Evolutionary conservation across 2,329 filamentous ascomycete genomes (phyloP).

Genomic region (Chaetomium globosum): DNA sequence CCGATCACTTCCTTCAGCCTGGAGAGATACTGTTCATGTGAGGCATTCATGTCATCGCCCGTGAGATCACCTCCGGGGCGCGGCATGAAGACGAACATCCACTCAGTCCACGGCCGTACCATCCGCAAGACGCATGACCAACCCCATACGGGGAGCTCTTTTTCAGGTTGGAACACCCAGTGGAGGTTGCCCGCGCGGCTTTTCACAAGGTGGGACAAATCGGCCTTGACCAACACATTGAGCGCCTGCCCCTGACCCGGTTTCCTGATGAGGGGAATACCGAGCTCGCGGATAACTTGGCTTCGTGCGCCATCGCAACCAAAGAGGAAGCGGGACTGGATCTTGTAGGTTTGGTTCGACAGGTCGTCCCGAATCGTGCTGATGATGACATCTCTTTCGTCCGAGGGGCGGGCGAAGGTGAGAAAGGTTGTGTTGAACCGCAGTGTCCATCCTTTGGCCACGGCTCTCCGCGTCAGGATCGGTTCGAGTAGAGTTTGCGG

Average conservation of each 20-base stretch:
- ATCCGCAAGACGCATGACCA: conserved; percentile 57
- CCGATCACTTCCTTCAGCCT: conserved; percentile 56
- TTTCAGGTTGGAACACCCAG: conserved; percentile 61
- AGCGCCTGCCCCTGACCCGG: conserved; percentile 44
- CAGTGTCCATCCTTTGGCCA: conserved; percentile 45
- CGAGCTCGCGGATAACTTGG: conserved; percentile 44
- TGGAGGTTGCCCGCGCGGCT: conserved; percentile 61
- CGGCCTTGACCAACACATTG: conserved; percentile 48
- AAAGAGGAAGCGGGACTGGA: conserved; percentile 60
- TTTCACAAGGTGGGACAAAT: conserved; percentile 54
- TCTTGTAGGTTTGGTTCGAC: conserved; percentile 39
- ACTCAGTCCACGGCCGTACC: conserved; percentile 66
- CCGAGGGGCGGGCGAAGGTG: conserved; percentile 39
- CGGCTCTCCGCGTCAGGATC: conserved; percentile 48
- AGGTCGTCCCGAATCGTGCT: conserved; percentile 36
- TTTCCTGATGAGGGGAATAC: conserved; percentile 43
- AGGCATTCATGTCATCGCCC: conserved; percentile 44
- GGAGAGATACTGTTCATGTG: conserved; percentile 50
- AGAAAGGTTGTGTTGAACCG: conserved; percentile 49
- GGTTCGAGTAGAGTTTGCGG: conserved; percentile 54
- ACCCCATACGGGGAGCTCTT: conserved; percentile 54
- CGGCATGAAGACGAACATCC: conserved; percentile 60
- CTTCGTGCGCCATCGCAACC: conserved; percentile 58
- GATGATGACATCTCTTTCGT: conserved; percentile 37
- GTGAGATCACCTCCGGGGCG: conserved; percentile 43